These are phyloP conservation scores for Solanum chmielewskii DNA, from an alignment of 257 asterid genomes.

Conservation along the genomic window DNA sequence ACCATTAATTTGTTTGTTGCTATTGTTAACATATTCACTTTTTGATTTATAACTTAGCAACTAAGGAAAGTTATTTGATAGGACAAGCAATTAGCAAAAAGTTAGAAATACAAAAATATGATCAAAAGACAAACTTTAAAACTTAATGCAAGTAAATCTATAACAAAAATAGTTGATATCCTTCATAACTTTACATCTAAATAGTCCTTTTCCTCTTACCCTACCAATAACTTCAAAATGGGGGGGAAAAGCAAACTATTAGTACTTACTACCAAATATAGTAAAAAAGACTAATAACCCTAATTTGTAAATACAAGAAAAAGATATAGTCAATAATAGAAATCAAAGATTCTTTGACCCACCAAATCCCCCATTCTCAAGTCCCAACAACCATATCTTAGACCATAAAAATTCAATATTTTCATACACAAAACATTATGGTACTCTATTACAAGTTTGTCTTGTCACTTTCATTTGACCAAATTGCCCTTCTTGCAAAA, in stretches of 20 bases:
- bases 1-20: background rate
- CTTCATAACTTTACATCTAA: background rate
- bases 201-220: background rate
- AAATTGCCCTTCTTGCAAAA: background rate
- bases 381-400: conserved; percentile 21
- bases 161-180: background rate
- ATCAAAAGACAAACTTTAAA: background rate
- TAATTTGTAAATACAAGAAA: conserved; percentile 10
- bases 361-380: background rate
- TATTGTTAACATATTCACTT: background rate
- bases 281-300: background rate
- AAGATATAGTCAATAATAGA: conserved; percentile 1
- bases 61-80: background rate
- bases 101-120: background rate
- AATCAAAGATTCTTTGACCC: conserved; percentile 7
- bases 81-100: background rate
- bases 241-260: background rate
- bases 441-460: background rate
- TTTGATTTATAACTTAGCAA: background rate
- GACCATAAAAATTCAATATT: background rate
- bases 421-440: background rate
- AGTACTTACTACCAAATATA: background rate
- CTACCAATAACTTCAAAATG: background rate
- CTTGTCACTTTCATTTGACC: background rate
- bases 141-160: background rate